phyloP scores from a whole-genome alignment of 371 early-diverging fungal genomes.

The Apophysomyces variabilis region DNA sequence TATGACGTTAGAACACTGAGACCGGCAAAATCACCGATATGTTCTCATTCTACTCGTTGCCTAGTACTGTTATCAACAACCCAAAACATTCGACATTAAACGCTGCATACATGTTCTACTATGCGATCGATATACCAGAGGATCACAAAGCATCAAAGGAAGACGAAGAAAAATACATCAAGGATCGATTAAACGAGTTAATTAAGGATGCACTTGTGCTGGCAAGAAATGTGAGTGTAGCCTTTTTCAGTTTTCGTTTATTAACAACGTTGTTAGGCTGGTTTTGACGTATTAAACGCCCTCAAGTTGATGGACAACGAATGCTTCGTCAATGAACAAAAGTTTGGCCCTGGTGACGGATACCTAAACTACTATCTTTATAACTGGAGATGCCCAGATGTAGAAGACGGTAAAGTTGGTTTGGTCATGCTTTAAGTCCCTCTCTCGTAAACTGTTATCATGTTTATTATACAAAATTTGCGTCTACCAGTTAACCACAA shows the following conservation, averaged over 20 bases:
- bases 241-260: conserved; percentile 5
- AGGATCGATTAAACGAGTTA: conserved; percentile 59
- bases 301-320: conserved; percentile 87
- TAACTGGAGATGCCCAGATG: conserved; percentile 85
- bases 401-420: conserved; percentile 76
- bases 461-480: too few species aligned
- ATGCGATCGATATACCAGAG: conserved; percentile 68
- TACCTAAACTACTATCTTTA: conserved; percentile 93
- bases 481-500: too few species aligned
- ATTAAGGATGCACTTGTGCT: conserved; percentile 79
- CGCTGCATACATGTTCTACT: conserved; percentile 95
- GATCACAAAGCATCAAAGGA: conserved; percentile 39
- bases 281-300: conserved; percentile 93
- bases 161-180: conserved; percentile 49
- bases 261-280: conserved; percentile 33
- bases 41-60: conserved; percentile 92
- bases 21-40: conserved; percentile 79
- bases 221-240: conserved; percentile 66
- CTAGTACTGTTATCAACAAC: conserved; percentile 86
- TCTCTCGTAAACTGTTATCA: too few species aligned
- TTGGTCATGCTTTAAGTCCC: conserved; percentile 78
- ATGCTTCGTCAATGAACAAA: conserved; percentile 75
- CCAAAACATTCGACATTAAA: conserved; percentile 77
- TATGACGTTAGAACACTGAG: conserved; percentile 48
- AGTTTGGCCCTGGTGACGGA: conserved; percentile 95